Base-by-base conservation (phyloP, 2,329 filamentous ascomycete genomes). In the Curvularia spicifera region DNA sequence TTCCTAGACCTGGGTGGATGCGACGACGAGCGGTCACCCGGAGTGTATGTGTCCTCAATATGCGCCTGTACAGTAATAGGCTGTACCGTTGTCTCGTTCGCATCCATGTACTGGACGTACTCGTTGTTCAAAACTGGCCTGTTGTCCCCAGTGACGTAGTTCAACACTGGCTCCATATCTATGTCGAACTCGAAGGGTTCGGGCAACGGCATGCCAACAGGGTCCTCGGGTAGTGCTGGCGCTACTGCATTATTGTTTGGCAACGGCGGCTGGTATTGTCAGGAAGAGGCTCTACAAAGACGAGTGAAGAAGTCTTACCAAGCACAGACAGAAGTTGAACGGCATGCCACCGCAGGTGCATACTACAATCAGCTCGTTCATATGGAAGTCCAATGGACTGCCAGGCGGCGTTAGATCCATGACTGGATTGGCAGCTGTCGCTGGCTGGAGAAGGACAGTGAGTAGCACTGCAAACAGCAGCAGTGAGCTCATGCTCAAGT, bases 401-500 rank as follows among this genome's bases (percentile, higher is more conserved):
- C 53, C 39, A 39, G 66, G 53, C 50, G 69, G 51, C 13, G 61
- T 59, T 44, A 67, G 44, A 42, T 71, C 68, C 65, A 75, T 68
- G 31, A 47, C 5, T 33, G 71, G 60, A 58, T 59, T 69, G 50
- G 71, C 56, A 46, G 70, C 70, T 51, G 62, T 68, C 56, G 63
- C 69, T 57, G 69, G 65, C 43, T 68, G 61, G 47, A 71, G 57
- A 13, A 73, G 57, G 24, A 75, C 57, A 48, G 68, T 55, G 43
- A 75, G 48, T 10, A 75, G 51, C 51, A 75, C 59, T 52, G 64
- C 60, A 55, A 71, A 24, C 9, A 71, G 45, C 28, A 76, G 61
- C 55, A 70, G 64, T 54, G 57, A 68, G 64, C 61, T 62, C 74
- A 76, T 75, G 61, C 66, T 73, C 60, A 53, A 51, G 53, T 48